Evolutionary conservation across 106 monocot species (phyloP), one percentile per base, ranked within the genome.

Genomic region (Chionographis japonica): DNA sequence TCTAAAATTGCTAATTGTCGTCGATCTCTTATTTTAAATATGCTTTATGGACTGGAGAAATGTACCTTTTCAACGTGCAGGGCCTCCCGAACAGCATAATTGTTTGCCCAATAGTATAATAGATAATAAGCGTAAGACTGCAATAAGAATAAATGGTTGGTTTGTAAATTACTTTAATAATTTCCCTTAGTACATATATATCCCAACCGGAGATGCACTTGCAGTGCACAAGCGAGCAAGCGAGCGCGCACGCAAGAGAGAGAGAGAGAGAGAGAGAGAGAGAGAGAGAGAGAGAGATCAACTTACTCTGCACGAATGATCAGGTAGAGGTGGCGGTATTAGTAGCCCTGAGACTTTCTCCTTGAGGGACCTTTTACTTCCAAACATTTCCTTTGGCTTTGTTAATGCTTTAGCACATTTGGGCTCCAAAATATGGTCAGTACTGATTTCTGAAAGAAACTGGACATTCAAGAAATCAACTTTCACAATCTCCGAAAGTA

Each of bases 1-100:
- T n/a, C n/a, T n/a, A n/a, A 27, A 27, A 27, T 27, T 27, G 27
- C 27, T 27, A 27, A 27, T 27, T 27, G 27, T 27, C 9, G n/a
- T n/a, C n/a, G n/a, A 0, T 46, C 46, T 46, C 9, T 6, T 46
- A 46, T 10, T 46, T 46, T 6, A 46, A 46, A 5, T 36, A 35
- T 18, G 49, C 17, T 2, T 14, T 12, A 35, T 36, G 7, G 16
- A 36, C 27, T 1, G 19, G 59, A 13, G 41, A 36, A 27, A 11
- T 40, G 12, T 46, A 84, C 84, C 84, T 84, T 60, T 8, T 84
- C 60, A 36, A 80, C 40, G 13, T 79, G 56, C 2, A 84, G 68
- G 60, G 84, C 79, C 8, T 72, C 46, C 53, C 59, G 72, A 8
- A 59, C 54, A 3, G 4, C 17, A 53, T 59, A 15, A 43, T 54